Evolutionary conservation across 305 asterid genomes (phyloP).

Genomic region (Coffea humblotiana): DNA sequence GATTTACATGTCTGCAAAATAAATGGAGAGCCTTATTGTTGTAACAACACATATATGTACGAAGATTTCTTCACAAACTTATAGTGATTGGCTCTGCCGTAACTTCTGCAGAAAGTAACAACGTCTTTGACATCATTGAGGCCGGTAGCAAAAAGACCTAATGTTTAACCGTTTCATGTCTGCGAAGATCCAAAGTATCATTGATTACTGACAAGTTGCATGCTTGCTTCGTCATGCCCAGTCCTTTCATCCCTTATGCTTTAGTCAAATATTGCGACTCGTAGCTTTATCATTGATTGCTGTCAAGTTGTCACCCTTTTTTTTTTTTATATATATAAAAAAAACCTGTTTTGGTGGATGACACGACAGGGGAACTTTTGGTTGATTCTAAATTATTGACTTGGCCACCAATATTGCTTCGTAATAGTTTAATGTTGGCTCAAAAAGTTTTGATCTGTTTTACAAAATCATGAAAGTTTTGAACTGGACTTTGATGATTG

Average conservation of each 20-base stretch:
- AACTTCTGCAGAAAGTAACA: slow-evolving; percentile 74
- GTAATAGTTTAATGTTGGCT: too few species aligned
- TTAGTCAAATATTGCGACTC: too few species aligned
- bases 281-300: too few species aligned
- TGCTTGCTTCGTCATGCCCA: slow-evolving; percentile 53
- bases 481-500: too few species aligned
- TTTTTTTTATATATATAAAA: too few species aligned
- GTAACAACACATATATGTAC: background rate
- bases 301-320: too few species aligned
- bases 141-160: slow-evolving; percentile 52
- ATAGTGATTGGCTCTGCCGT: slow-evolving; percentile 49
- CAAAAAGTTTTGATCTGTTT: too few species aligned
- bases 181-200: slow-evolving; percentile 83
- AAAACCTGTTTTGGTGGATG: too few species aligned
- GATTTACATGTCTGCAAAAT: background rate
- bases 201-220: slow-evolving; percentile 25
- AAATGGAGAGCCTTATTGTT: background rate
- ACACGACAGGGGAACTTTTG: too few species aligned
- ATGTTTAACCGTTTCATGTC: slow-evolving; percentile 60
- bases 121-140: slow-evolving; percentile 85
- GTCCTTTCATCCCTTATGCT: slow-evolving; percentile 40
- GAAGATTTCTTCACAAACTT: slow-evolving; percentile 9
- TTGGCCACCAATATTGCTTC: too few species aligned
- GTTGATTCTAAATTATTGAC: too few species aligned
- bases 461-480: too few species aligned